Evolutionary conservation across 192 early-diverging fungal species (phyloP).

Genomic region (Cladochytrium replicatum): DNA sequence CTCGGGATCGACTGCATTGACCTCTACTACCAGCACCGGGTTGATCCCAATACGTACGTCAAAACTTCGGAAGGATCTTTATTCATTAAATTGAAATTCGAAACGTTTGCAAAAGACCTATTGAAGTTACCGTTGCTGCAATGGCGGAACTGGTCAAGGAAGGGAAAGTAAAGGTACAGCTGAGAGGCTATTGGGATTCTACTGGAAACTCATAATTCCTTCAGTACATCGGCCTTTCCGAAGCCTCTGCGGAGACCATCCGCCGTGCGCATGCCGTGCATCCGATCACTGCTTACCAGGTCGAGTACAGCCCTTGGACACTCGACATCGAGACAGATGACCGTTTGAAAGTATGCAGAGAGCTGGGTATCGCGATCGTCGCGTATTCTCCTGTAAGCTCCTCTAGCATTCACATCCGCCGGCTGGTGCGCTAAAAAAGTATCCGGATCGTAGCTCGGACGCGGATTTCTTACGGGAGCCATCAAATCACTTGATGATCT

Average conservation of each 20-base stretch:
- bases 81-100: slow-evolving; percentile 25
- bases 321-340: slow-evolving; percentile 52
- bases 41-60: slow-evolving; percentile 28
- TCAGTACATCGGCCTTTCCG: slow-evolving; percentile 50
- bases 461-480: slow-evolving; percentile 53
- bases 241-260: slow-evolving; percentile 41
- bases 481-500: slow-evolving; percentile 45
- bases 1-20: slow-evolving; percentile 45
- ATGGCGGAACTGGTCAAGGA: slow-evolving; percentile 57
- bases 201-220: too few relatives aligned
- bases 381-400: slow-evolving; percentile 9
- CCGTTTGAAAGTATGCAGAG: slow-evolving; percentile 52
- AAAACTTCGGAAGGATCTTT: slow-evolving; percentile 33
- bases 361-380: slow-evolving; percentile 53
- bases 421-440: too few relatives aligned
- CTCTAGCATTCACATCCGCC: neutral
- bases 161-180: slow-evolving; percentile 51
- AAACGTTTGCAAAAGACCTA: slow-evolving; percentile 21
- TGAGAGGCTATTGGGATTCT: too few relatives aligned
- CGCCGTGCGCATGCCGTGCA: slow-evolving; percentile 51
- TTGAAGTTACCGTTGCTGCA: slow-evolving; percentile 48
- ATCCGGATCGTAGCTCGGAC: slow-evolving; percentile 52
- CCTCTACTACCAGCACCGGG: slow-evolving; percentile 53
- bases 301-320: slow-evolving; percentile 36
- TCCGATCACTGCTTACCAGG: slow-evolving; percentile 44